Evolutionary conservation across 2,329 filamentous ascomycete genomes (phyloP).

Genomic region (Colletotrichum cereale): DNA sequence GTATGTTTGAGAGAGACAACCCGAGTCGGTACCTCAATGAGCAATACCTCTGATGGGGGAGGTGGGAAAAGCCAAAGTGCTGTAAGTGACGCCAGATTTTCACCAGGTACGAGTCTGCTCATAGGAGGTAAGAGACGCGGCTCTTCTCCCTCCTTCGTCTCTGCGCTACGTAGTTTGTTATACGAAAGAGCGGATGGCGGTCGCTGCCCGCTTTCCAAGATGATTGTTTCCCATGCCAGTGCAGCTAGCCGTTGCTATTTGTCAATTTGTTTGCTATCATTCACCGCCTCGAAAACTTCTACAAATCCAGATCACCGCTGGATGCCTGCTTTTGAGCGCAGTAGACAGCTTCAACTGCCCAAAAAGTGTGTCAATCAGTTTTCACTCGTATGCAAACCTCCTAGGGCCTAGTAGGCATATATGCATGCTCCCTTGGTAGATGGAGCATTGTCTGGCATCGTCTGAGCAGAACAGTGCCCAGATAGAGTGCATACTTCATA

Average conservation of each 20-base stretch:
- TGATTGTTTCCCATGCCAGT: neutral
- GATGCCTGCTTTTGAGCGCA: neutral
- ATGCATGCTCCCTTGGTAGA: neutral
- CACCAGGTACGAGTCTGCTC: neutral
- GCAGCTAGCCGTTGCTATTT: slow-evolving; percentile 1
- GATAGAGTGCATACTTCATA: neutral
- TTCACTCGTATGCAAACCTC: neutral
- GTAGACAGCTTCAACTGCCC: neutral
- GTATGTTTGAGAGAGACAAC: neutral
- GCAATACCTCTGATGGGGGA: no score
- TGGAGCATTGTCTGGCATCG: neutral
- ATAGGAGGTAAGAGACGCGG: neutral
- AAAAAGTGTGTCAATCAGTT: no score
- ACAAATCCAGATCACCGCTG: neutral
- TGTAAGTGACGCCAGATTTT: neutral
- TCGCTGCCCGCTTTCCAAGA: neutral
- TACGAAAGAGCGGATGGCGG: neutral
- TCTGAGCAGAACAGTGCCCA: neutral
- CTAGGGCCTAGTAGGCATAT: neutral
- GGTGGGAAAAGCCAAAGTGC: neutral
- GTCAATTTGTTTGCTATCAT: neutral
- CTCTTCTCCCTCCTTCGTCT: neutral
- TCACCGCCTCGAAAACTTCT: neutral
- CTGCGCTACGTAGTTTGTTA: no score
- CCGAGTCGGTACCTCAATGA: no score